Evolutionary conservation across 2,329 filamentous ascomycete species (phyloP).

Genomic region (Fusarium acutatum): DNA sequence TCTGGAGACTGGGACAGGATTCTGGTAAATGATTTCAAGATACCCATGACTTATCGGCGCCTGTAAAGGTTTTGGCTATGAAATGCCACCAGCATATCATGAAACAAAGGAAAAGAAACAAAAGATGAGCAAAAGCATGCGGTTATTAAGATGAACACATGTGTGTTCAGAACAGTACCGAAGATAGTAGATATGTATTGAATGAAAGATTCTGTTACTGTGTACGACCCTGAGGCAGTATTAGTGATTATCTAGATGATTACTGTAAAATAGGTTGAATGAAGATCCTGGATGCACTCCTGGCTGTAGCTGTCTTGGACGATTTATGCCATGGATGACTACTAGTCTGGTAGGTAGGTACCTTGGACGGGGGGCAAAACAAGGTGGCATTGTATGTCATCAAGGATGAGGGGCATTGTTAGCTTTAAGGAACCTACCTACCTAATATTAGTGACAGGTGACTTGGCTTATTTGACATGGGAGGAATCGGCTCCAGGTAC

Average conservation of each 20-base stretch:
- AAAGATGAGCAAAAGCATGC: slow-evolving; percentile 17
- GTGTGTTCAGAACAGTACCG: slow-evolving; percentile 2
- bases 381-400: neutral
- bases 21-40: slow-evolving; percentile 35
- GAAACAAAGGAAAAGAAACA: slow-evolving; percentile 20
- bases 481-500: neutral
- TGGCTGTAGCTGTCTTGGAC: neutral
- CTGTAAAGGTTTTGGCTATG: slow-evolving; percentile 10
- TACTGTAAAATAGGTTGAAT: neutral
- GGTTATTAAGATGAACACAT: slow-evolving; percentile 11
- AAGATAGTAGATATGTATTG: slow-evolving; percentile 17
- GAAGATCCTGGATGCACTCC: neutral
- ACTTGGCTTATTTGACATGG: neutral
- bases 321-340: neutral
- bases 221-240: neutral
- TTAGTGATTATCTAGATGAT: neutral
- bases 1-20: slow-evolving; percentile 25
- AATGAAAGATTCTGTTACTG: slow-evolving; percentile 31
- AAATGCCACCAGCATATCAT: slow-evolving; percentile 11
- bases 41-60: slow-evolving; percentile 27
- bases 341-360: neutral
- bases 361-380: neutral
- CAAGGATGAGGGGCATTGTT: slow-evolving; percentile 14
- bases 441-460: slow-evolving; percentile 18
- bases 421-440: neutral